These are phyloP conservation scores for Penicillium silybi DNA, from an alignment of 495 filamentous ascomycete species.

Conservation along the genomic window DNA sequence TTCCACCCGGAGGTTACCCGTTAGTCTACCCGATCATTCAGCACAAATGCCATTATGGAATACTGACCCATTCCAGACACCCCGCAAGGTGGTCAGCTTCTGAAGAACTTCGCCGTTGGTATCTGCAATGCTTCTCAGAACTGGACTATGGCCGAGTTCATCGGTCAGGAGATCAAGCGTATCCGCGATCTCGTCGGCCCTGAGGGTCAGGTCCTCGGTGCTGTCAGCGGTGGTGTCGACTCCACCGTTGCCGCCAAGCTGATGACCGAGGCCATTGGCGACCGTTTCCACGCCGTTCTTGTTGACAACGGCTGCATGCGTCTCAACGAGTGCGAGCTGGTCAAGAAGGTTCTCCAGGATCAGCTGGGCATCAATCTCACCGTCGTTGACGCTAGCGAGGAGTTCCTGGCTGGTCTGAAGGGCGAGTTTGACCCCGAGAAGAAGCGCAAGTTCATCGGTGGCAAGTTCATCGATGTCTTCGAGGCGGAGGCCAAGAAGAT, in stretches of 20 bases:
- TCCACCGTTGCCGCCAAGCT: slow-evolving; percentile 82
- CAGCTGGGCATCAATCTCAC: slow-evolving; percentile 88
- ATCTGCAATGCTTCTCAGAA: slow-evolving; percentile 20
- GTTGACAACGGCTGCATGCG: slow-evolving; percentile 89
- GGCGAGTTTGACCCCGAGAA: slow-evolving; percentile 79
- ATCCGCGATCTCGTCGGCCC: slow-evolving; percentile 22
- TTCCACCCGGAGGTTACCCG: slow-evolving; percentile 26
- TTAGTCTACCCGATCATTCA: slow-evolving; percentile 1
- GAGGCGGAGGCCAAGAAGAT: slow-evolving; percentile 66
- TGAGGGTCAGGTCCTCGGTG: slow-evolving; percentile 16
- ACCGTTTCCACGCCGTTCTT: slow-evolving; percentile 84
- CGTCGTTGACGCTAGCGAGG: slow-evolving; percentile 73
- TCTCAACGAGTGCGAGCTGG: slow-evolving; percentile 74
- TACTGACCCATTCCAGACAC: slow-evolving; percentile 15
- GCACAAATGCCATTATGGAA: neutral
- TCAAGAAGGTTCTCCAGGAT: slow-evolving; percentile 69
- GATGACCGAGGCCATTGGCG: slow-evolving; percentile 78
- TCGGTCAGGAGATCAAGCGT: slow-evolving; percentile 15
- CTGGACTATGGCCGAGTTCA: slow-evolving; percentile 23
- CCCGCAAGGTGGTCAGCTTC: slow-evolving; percentile 13
- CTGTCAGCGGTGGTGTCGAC: slow-evolving; percentile 79
- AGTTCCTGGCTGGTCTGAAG: slow-evolving; percentile 69
- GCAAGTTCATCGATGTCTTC: slow-evolving; percentile 79
- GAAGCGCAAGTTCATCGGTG: slow-evolving; percentile 91
- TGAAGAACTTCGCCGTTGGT: slow-evolving; percentile 21